Evolutionary conservation across 2,329 filamentous ascomycete species (phyloP), one percentile per base, ranked within the genome.

Genomic region (Tolypocladium paradoxum): DNA sequence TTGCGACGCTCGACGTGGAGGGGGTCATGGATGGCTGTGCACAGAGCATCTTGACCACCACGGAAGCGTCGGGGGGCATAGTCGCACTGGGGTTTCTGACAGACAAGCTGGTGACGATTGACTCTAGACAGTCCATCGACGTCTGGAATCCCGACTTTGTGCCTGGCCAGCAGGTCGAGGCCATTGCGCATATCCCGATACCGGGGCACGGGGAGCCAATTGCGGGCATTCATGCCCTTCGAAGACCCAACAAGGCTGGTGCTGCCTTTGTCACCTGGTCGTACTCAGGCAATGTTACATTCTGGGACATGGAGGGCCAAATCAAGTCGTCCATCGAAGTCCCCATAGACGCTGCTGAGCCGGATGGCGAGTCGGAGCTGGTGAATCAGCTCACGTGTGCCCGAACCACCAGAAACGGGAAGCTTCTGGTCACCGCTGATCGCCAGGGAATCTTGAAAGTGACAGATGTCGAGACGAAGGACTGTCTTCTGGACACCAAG

Each of bases 221-320:
- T n/a, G 68, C 90, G 43, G 93, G 93, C 16, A 84, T 96, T 1
- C 79, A 84, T 51, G 68, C 83, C 0, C 70, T 96, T 5, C 68
- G 76, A 3, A 73, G 73, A 24, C 76, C 81, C 0, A 87, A 88
- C 54, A 66, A 73, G 5, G 70, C 82, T 27, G 75, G 79, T 24
- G 84, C 89, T 1, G 79, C 84, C 9, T 96, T 97, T 63, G 84
- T 91, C 58, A 96, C 91, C 0, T 99, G 91, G 88, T 91, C 92
- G 2, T 82, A 80, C 24, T 84, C 84, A 50, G 93, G 93, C 6
- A 83, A 80, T 18, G 79, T 97, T 50, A 81, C 88, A 27, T 87
- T 95, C 60, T 99, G 93, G 93, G 81, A 84, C 60, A 67, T 83
- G 16, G 78, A 88, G 49, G 93, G 92, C 24, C 78, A 76, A 51